These are phyloP conservation scores for Xylariomycetidae sp. DNA, from an alignment of 2,329 filamentous ascomycete species.

Conservation along the genomic window DNA sequence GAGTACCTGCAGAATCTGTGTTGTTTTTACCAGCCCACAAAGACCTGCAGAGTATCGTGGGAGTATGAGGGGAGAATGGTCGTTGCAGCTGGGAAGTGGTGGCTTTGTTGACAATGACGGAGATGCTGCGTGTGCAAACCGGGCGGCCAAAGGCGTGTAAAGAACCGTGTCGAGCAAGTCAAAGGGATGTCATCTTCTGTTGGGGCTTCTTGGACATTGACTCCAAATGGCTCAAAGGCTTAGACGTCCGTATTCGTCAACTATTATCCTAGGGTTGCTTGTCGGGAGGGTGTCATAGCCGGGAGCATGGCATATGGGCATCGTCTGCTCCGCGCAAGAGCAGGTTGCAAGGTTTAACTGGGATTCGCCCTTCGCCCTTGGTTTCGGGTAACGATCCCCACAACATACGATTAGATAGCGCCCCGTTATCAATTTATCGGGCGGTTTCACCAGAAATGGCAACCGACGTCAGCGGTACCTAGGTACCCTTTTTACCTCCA, in stretches of 20 bases:
- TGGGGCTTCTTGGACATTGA: constrained; percentile 7
- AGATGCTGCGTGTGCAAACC: constrained; percentile 7
- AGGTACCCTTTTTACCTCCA: too few species aligned
- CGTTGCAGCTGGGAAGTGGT: constrained; percentile 17
- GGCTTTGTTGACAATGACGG: constrained; percentile 19
- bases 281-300: too few species aligned
- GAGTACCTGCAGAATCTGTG: constrained; percentile 9
- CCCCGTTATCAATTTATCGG: constrained; percentile 1
- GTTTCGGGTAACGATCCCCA: too few species aligned
- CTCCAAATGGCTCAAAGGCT: constrained; percentile 16
- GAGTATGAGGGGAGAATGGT: constrained; percentile 13
- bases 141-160: constrained; percentile 11
- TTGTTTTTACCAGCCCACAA: constrained; percentile 19
- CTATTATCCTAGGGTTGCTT: too few species aligned
- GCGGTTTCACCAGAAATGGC: constrained; percentile 1
- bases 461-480: too few species aligned
- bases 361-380: too few species aligned
- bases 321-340: too few species aligned
- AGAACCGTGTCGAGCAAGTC: constrained; percentile 16
- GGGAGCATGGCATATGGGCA: too few species aligned
- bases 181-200: constrained; percentile 24
- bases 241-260: constrained; percentile 22
- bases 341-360: too few species aligned
- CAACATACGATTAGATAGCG: too few species aligned
- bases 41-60: constrained; percentile 11